These are phyloP conservation scores for Ophiostoma angusticollis DNA, from an alignment of 2,329 filamentous ascomycete genomes.

Conservation along the genomic window DNA sequence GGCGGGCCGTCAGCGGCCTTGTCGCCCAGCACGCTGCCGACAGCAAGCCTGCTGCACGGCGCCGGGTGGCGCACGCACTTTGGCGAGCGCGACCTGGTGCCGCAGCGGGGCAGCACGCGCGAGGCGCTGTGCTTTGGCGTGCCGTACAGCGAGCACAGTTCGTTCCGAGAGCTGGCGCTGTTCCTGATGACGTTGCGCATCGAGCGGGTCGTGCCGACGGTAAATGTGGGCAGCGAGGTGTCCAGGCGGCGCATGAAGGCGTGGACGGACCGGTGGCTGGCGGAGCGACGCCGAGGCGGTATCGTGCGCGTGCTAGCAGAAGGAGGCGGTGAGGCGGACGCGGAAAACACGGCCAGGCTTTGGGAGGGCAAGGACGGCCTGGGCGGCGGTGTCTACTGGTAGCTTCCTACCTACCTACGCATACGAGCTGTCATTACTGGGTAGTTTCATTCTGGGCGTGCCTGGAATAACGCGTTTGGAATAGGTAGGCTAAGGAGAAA, in stretches of 20 bases:
- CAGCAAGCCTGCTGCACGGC: conserved; percentile 38
- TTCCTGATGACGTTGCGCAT: conserved; percentile 82
- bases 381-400: conserved; percentile 30
- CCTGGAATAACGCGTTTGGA: too few relatives aligned
- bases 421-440: too few relatives aligned
- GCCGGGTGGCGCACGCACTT: conserved; percentile 68
- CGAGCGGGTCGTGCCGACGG: conserved; percentile 82
- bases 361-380: conserved; percentile 30
- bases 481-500: too few relatives aligned
- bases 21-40: conserved; percentile 36
- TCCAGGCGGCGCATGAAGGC: conserved; percentile 47
- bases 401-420: too few relatives aligned
- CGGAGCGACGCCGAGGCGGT: conserved; percentile 44
- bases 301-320: conserved; percentile 33
- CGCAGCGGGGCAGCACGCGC: conserved; percentile 70
- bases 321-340: conserved; percentile 21
- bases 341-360: conserved; percentile 22
- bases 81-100: conserved; percentile 55
- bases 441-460: too few relatives aligned
- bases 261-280: conserved; percentile 52
- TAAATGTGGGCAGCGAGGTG: conserved; percentile 58
- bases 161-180: conserved; percentile 85
- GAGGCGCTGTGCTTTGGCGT: conserved; percentile 85
- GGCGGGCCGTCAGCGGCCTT: conserved; percentile 45
- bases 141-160: conserved; percentile 91